Base-by-base conservation (phyloP, 2,329 filamentous ascomycete genomes). In the Mycosphaerella sp. region DNA sequence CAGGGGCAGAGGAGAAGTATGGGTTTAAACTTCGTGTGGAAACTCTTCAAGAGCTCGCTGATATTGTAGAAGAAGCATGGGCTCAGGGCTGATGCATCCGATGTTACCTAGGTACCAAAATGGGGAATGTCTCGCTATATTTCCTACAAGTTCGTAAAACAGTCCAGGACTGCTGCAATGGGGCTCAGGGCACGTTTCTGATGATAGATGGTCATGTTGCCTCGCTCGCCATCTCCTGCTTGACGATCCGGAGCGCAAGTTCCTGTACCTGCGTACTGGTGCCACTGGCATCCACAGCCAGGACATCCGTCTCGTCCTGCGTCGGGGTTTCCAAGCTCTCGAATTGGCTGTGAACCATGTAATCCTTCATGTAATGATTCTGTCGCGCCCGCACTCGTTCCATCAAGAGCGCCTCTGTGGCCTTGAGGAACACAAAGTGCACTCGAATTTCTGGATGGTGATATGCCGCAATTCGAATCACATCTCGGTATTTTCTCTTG, bases 281-380 rank as follows among this genome's bases (percentile, higher is more conserved):
- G 9, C 74, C 73, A 55, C 70, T 71, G 10, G 76, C 75, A 59
- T 78, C 75, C 45, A 78, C 70, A 21, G 69, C 68, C 51, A 76
- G 60, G 2, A 77, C 72, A 59, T 78, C 75, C 39, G 32, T 46
- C 62, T 72, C 69, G 17, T 88, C 82, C 44, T 74, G 72, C 48
- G 78, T 78, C 0, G 93, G 93, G 58, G 86, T 83, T 73, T 98
- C 92, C n/a, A 98, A 79, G 49, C 84, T 86, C 59, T 85, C 82
- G 62, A 97, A 86, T 70, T 98, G 93, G 73, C 89, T 95, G 66
- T 87, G 84, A 7, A 98, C 91, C 92, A 98, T 97, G 65, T 83
- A 82, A 63, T 89, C 86, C 65, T 93, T 92, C 91, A 98, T 96
- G 73, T 93, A 98, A 70, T 98, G 93, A 49, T 84, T 84, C 73